Evolutionary conservation across 2,329 filamentous ascomycete genomes (phyloP).

Genomic region (Sclerotinia trifoliorum): DNA sequence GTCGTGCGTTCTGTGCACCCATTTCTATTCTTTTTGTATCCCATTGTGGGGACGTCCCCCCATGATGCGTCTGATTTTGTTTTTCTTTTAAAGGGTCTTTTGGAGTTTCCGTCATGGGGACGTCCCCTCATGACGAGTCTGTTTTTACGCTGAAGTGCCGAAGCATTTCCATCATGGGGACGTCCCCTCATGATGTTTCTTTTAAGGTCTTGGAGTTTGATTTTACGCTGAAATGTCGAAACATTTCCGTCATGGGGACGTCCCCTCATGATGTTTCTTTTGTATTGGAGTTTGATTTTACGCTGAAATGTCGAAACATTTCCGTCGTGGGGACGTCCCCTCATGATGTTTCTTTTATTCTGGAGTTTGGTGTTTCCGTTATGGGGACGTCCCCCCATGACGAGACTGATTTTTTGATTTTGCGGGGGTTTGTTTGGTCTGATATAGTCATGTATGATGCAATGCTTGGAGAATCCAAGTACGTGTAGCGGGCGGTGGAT

Average conservation of each 20-base stretch:
- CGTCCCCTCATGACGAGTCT: too few relatives aligned
- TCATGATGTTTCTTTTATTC: not conserved
- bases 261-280: too few relatives aligned
- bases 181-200: too few relatives aligned
- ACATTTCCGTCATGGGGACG: too few relatives aligned
- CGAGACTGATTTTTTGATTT: not conserved
- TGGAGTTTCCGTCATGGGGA: too few relatives aligned
- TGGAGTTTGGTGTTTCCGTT: not conserved
- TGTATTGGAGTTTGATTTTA: not conserved
- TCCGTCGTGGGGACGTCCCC: too few relatives aligned
- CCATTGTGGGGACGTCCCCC: slow-evolving; percentile 8
- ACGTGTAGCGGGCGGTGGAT: not conserved
- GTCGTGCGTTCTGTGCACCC: slow-evolving; percentile 1
- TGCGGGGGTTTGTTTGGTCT: not conserved
- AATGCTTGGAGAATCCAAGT: not conserved
- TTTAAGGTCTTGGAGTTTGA: not conserved
- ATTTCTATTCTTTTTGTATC: not conserved
- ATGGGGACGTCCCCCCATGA: not conserved
- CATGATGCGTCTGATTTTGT: not conserved
- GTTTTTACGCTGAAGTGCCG: not conserved
- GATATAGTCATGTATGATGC: slow-evolving; percentile 1
- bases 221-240: too few relatives aligned
- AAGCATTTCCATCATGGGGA: too few relatives aligned
- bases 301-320: too few relatives aligned
- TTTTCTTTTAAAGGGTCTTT: too few relatives aligned